Evolutionary conservation across 805 yeast species (phyloP), one percentile per base, ranked within the genome.

Genomic region (Candida montana): DNA sequence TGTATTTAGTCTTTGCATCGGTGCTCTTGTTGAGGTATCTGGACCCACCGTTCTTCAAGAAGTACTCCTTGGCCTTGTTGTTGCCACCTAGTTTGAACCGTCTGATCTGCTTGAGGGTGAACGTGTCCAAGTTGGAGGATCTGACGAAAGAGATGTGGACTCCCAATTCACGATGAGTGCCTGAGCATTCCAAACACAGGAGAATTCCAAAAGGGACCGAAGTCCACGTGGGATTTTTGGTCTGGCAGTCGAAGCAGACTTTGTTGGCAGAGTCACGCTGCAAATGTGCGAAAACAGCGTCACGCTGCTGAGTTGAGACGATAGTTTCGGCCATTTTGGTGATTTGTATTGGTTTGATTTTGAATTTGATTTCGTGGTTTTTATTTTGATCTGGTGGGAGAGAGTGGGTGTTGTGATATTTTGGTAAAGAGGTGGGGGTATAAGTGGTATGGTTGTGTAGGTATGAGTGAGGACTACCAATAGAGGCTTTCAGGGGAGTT

Each of bases 161-260:
- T 45, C 99, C 99, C 66, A 93, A 65, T 62, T 89, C 89, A 64
- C 99, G 79, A 69, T 93, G 99, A 39, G 84, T 88, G 4, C 98
- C 90, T 40, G 96, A 85, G 64, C 99, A 93, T 62, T 93, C 95
- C 46, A 90, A 73, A 69, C 99, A 93, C 45, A 93, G 68, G 61
- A 90, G 76, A 39, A 90, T 85, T 42, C 97, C 99, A 64, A 87
- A 91, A 12, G 98, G 96, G 41, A 91, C 89, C 12, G 98, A 91
- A 4, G 99, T 87, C 99, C 99, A 93, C 0, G 98, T 88, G 29
- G 99, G 98, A 62, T 90, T 90, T 59, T 85, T 88, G 54, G 90
- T 85, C 40, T 83, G 76, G 64, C 99, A 93, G 61, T 93, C 99
- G 65, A 93, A 91, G 66, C 99, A 93, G 30, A 72, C 77, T 56